A percentile compares a stretch with the other conserved stretches of the same genome.
Evolutionary conservation across 2,329 filamentous ascomycete genomes (phyloP).

Genomic region (Ceratocystis eucalypticola): DNA sequence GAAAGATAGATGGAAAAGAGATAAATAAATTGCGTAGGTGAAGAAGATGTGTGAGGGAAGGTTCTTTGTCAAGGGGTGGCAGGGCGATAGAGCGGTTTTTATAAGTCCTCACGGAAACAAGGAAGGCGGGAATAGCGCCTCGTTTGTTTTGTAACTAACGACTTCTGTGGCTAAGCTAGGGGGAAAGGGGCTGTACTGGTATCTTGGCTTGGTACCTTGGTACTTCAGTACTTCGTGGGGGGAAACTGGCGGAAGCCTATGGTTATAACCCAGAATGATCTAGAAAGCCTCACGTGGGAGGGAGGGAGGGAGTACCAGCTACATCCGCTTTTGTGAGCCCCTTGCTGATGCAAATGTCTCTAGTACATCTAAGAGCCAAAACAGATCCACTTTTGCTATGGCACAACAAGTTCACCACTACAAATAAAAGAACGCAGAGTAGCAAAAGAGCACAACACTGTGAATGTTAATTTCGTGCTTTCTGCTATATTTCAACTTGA

Average conservation of each 20-base stretch:
- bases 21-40: constrained; percentile 15
- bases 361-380: background rate
- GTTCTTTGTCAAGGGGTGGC: constrained; percentile 26
- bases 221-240: background rate
- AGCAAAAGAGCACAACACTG: background rate
- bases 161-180: background rate
- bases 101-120: constrained; percentile 19
- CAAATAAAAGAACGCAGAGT: background rate
- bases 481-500: background rate
- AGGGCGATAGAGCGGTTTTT: constrained; percentile 19
- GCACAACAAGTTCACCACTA: background rate
- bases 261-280: background rate
- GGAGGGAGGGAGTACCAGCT: constrained; percentile 3
- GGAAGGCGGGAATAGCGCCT: constrained; percentile 18
- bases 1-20: constrained; percentile 18
- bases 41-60: constrained; percentile 21
- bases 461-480: background rate
- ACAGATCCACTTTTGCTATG: background rate
- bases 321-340: background rate
- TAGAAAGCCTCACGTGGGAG: background rate
- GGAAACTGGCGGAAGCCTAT: background rate
- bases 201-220: background rate
- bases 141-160: background rate
- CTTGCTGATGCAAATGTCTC: background rate
- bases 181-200: background rate